These are phyloP conservation scores for Fusarium sp. DNA, from an alignment of 2,329 filamentous ascomycete genomes.

Conservation along the genomic window DNA sequence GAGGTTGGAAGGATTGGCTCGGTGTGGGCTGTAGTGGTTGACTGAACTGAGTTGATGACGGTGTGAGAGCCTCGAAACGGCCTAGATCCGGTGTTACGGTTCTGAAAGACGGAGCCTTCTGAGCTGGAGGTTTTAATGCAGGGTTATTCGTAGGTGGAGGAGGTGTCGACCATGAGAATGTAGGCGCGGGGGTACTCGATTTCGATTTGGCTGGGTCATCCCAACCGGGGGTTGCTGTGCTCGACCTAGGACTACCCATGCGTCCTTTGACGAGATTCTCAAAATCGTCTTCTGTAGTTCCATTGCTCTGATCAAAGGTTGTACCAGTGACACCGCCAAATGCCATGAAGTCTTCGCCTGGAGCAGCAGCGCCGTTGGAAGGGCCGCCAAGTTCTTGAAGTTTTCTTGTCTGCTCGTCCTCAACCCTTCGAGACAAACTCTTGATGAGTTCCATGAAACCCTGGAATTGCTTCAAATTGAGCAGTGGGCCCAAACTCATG, in stretches of 20 bases:
- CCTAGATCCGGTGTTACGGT: conserved; percentile 68
- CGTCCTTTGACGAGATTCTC: conserved; percentile 85
- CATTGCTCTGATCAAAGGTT: conserved; percentile 60
- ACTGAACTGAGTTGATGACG: conserved; percentile 69
- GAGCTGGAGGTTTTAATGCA: conserved; percentile 37
- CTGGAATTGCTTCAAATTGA: conserved; percentile 88
- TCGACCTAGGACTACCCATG: conserved; percentile 44
- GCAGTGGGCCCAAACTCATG: conserved; percentile 88
- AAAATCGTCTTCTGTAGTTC: conserved; percentile 76
- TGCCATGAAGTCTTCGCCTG: conserved; percentile 73
- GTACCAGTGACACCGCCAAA: conserved; percentile 74
- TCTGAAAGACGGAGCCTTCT: conserved; percentile 52
- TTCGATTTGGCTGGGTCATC: conserved; percentile 52
- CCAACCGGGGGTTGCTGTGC: conserved; percentile 59
- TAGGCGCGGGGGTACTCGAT: conserved; percentile 53
- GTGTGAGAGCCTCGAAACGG: conserved; percentile 63
- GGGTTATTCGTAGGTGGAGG: conserved; percentile 55
- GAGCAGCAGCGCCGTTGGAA: conserved; percentile 58
- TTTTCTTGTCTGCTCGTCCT: conserved; percentile 88
- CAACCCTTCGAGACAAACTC: conserved; percentile 77
- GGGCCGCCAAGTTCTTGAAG: conserved; percentile 80
- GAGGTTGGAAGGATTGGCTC: conserved; percentile 41
- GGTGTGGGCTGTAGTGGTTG: conserved; percentile 61
- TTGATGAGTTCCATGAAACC: conserved; percentile 91
- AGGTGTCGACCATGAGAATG: conserved; percentile 72